These are phyloP conservation scores for Lachnellula hyalina DNA, from an alignment of 2,329 filamentous ascomycete species.

Conservation along the genomic window DNA sequence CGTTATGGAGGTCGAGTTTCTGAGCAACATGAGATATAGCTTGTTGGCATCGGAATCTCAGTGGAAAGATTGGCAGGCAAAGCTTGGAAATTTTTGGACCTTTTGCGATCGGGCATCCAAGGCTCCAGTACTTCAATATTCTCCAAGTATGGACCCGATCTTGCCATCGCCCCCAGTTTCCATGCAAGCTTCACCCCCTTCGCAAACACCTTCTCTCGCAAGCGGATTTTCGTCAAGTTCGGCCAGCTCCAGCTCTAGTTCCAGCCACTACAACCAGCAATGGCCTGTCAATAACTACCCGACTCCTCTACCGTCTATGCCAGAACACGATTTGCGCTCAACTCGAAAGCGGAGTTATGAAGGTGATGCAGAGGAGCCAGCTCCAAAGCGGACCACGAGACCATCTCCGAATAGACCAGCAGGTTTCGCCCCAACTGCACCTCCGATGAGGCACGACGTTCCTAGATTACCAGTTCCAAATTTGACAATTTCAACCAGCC, in stretches of 20 bases:
- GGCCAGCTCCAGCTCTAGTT: conserved; percentile 4
- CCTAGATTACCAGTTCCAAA: conserved; percentile 65
- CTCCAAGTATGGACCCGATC: conserved; percentile 34
- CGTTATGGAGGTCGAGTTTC: conserved; percentile 99
- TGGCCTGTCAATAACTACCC: conserved; percentile 35
- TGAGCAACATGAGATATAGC: conserved; percentile 97
- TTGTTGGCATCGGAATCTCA: conserved; percentile 79
- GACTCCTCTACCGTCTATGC: conserved; percentile 32
- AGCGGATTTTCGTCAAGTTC: conserved; percentile 34
- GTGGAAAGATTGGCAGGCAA: conserved; percentile 83
- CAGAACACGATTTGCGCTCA: conserved; percentile 34
- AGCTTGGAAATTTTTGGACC: conserved; percentile 74
- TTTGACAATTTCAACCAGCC: conserved; percentile 44
- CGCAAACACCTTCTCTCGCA: conserved; percentile 32
- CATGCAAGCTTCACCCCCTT: conserved; percentile 44
- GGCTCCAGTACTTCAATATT: conserved; percentile 20
- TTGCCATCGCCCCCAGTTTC: conserved; percentile 47
- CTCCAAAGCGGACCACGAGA: conserved; percentile 42
- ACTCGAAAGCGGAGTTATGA: conserved; percentile 56
- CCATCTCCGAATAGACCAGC: conserved; percentile 6
- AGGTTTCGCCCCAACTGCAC: conserved; percentile 10
- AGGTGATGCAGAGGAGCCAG: conserved; percentile 47
- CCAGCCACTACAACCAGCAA: conserved; percentile 27
- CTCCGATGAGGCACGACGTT: conserved; percentile 29
- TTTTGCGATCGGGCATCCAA: conserved; percentile 42